These are phyloP conservation scores for Phellopilus nigrolimitatus DNA, from an alignment of 1,284 basidiomycete species.

Conservation along the genomic window DNA sequence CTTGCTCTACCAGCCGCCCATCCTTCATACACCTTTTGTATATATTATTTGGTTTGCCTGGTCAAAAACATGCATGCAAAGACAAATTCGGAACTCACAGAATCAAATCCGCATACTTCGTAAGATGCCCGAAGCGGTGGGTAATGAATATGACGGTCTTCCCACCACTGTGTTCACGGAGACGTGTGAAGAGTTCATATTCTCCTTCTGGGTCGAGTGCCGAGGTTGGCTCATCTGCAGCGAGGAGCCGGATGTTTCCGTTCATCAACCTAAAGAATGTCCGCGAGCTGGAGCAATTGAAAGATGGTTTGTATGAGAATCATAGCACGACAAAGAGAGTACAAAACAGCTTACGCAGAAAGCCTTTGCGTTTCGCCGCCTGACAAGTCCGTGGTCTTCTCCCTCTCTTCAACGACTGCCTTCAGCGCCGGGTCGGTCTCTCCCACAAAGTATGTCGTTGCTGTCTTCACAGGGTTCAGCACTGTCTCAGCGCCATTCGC, in stretches of 20 bases:
- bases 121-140: slow-evolving; percentile 34
- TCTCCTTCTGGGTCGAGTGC: slow-evolving; percentile 36
- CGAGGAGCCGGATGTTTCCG: slow-evolving; percentile 30
- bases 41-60: neutral
- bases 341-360: slow-evolving; percentile 33
- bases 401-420: slow-evolving; percentile 29
- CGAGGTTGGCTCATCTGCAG: slow-evolving; percentile 38
- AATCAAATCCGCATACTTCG: slow-evolving; percentile 36
- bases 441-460: slow-evolving; percentile 25
- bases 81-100: slow-evolving; percentile 29
- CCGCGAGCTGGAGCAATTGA: slow-evolving; percentile 30
- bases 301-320: neutral
- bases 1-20: slow-evolving; percentile 13
- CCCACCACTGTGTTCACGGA: slow-evolving; percentile 28
- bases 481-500: slow-evolving; percentile 31
- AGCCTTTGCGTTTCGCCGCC: slow-evolving; percentile 39
- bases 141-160: slow-evolving; percentile 38
- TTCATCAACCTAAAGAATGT: slow-evolving; percentile 36
- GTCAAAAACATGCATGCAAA: neutral
- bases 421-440: slow-evolving; percentile 28
- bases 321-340: neutral
- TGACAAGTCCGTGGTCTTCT: slow-evolving; percentile 35
- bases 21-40: slow-evolving; percentile 16
- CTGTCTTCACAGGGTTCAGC: slow-evolving; percentile 29
- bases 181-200: slow-evolving; percentile 30